Conservation (phyloP, 306 rosid species). For the Cajanus cajan region DNA sequence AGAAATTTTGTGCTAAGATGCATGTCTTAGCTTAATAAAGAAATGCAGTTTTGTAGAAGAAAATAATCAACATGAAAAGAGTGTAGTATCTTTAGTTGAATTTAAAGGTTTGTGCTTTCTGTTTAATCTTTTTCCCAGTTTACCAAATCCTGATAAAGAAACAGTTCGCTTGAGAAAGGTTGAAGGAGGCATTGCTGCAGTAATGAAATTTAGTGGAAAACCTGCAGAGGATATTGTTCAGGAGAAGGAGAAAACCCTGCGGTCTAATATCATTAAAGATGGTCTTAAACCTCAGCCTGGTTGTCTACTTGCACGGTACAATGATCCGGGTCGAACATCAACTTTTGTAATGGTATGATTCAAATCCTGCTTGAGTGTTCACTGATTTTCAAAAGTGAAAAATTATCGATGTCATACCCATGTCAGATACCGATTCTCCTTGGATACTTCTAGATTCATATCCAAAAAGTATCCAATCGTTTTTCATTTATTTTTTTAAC, state of each 20-base stretch:
- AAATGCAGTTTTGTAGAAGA: background rate
- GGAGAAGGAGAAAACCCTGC: conserved; percentile 58
- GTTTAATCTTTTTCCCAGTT: conserved; percentile 47
- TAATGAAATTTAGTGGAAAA: conserved; percentile 78
- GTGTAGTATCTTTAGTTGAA: background rate
- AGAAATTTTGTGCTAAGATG: background rate
- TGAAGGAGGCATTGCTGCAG: conserved; percentile 81
- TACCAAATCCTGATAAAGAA: conserved; percentile 79
- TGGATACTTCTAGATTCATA: too few species aligned
- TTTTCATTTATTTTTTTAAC: too few species aligned
- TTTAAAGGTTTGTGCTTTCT: background rate
- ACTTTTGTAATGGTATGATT: conserved; percentile 69
- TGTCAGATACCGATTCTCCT: too few species aligned
- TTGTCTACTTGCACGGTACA: conserved; percentile 93
- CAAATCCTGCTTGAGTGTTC: background rate
- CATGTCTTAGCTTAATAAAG: background rate
- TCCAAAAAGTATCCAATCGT: too few species aligned
- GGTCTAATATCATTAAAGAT: conserved; percentile 48
- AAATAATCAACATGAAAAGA: too few species aligned
- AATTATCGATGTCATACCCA: too few species aligned
- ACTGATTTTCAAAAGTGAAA: too few species aligned
- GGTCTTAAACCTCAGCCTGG: conserved; percentile 71
- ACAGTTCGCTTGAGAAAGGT: conserved; percentile 61
- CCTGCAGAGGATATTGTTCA: conserved; percentile 57
- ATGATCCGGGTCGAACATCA: conserved; percentile 88